phyloP scores from a whole-genome alignment of 2,329 filamentous ascomycete genomes.

The Dactylellina drechsleri region DNA sequence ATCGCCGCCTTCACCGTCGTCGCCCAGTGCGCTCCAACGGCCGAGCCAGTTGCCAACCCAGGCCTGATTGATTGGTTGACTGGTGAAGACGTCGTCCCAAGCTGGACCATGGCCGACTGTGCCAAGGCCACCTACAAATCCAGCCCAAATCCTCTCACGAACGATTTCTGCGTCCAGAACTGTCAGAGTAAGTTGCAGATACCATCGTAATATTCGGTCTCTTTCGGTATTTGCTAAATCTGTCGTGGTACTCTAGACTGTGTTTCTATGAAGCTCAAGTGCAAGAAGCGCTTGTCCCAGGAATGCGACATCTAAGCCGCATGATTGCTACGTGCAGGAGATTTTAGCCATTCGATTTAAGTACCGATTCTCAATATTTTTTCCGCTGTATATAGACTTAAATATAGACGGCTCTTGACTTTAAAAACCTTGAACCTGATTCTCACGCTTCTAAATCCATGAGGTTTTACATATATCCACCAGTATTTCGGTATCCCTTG shows the following conservation, averaged over 20 bases:
- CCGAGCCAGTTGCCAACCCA: conserved; percentile 12
- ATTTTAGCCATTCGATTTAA: too few relatives aligned
- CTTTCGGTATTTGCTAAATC: too few relatives aligned
- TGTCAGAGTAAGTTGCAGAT: conserved; percentile 27
- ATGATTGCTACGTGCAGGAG: too few relatives aligned
- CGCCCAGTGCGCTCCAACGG: too few relatives aligned
- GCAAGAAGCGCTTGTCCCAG: conserved; percentile 11
- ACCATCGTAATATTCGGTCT: too few relatives aligned
- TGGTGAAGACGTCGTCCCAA: conserved; percentile 16
- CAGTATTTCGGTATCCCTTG: too few relatives aligned
- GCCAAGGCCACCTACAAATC: background rate
- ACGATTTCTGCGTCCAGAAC: conserved; percentile 28
- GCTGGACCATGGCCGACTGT: conserved; percentile 18
- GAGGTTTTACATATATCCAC: too few relatives aligned
- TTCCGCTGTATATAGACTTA: too few relatives aligned
- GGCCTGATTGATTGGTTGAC: conserved; percentile 26
- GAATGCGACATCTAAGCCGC: conserved; percentile 18
- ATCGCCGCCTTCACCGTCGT: conserved; percentile 18
- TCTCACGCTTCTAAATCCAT: too few relatives aligned
- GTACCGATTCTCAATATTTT: too few relatives aligned
- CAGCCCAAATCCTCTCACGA: conserved; percentile 16
- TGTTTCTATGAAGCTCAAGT: conserved; percentile 24
- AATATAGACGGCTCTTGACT: too few relatives aligned
- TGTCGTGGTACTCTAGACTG: conserved; percentile 16
- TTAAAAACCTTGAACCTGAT: too few relatives aligned